Evolutionary conservation across 2,329 filamentous ascomycete genomes (phyloP), one percentile per base, ranked within the genome.

Genomic region (Blastomyces gilchristii): DNA sequence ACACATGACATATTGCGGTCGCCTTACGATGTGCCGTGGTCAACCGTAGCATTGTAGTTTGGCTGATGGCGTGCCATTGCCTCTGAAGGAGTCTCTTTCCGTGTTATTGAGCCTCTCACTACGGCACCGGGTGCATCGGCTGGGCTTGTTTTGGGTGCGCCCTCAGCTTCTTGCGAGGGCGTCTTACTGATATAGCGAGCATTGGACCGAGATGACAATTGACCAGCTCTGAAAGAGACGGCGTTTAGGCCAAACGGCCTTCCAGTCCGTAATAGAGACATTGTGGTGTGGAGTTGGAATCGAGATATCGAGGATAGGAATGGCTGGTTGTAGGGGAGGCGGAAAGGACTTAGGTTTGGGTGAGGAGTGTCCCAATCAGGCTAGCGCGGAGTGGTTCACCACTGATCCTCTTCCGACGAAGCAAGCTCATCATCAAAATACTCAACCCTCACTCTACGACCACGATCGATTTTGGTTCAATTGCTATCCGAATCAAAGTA

Each of bases 1-100:
- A 60, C 53, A 66, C 62, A 34, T 62, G 9, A 43, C 37, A 49
- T 37, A n/a, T 22, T 9, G 62, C 63, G 54, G 18, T 28, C 18
- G 57, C 49, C 87, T 74, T 84, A 97, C 92, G 92, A 97, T 68
- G 91, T 95, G 67, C 89, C 89, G 78, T 91, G 92, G 78, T 97
- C 93, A 70, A 89, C 83, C 60, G 86, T 86, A 53, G 87, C 88
- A 68, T 83, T 83, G 75, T 95, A 97, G 74, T 96, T 88, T 65
- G 90, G 91, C 70, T 89, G 82, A 75, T 94, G 90, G 68, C 80
- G 81, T 68, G 81, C 75, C 72, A 80, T 77, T 65, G 78, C 80
- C 70, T 83, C 77, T 14, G 75, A 72, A 45, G 83, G 75, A 28
- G 72, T 74, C 67, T 85, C 77, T 68, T 81, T 73, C 64, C 77